Percentiles rank a stretch among this genome's conserved stretches.
phyloP scores from a whole-genome alignment of 139 green algal genomes.

The Raphidocelis subcapitata region DNA sequence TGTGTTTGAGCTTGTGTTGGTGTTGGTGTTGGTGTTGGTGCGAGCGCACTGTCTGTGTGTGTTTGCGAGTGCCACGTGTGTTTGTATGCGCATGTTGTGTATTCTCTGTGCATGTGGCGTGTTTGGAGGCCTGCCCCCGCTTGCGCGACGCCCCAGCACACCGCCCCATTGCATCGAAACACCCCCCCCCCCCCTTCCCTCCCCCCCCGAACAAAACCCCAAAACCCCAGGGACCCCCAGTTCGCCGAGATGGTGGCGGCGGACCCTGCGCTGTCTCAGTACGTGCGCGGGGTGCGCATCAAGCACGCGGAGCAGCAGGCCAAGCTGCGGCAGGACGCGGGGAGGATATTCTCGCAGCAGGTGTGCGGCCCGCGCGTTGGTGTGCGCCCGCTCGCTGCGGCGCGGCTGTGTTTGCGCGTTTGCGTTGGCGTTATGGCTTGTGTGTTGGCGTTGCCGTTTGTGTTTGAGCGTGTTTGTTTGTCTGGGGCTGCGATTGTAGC shows the following conservation, averaged over 20 bases:
- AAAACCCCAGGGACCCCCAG: slow-evolving; percentile 3
- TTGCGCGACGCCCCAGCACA: too few species aligned
- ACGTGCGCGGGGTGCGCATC: slow-evolving; percentile 19
- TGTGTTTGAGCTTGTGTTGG: too few species aligned
- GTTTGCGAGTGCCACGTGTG: too few species aligned
- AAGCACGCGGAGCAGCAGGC: slow-evolving; percentile 18
- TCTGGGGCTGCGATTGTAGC: not conserved
- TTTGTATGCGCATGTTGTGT: too few species aligned
- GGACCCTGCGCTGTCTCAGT: slow-evolving; percentile 29
- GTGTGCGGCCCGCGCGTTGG: not conserved
- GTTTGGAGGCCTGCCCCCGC: too few species aligned
- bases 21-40: too few species aligned
- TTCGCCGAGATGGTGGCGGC: slow-evolving; percentile 11
- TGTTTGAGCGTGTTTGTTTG: not conserved
- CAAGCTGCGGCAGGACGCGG: slow-evolving; percentile 12
- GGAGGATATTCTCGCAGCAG: slow-evolving; percentile 15
- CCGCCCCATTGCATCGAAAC: too few species aligned
- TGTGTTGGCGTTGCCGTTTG: not conserved
- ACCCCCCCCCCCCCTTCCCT: not conserved
- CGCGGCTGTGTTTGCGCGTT: not conserved
- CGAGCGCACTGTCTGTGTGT: too few species aligned
- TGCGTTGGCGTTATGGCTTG: not conserved
- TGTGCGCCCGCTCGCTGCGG: not conserved
- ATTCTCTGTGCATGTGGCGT: too few species aligned
- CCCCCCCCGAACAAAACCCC: not conserved